Conservation (phyloP, 805 yeast species). For the Candida oleophila region DNA sequence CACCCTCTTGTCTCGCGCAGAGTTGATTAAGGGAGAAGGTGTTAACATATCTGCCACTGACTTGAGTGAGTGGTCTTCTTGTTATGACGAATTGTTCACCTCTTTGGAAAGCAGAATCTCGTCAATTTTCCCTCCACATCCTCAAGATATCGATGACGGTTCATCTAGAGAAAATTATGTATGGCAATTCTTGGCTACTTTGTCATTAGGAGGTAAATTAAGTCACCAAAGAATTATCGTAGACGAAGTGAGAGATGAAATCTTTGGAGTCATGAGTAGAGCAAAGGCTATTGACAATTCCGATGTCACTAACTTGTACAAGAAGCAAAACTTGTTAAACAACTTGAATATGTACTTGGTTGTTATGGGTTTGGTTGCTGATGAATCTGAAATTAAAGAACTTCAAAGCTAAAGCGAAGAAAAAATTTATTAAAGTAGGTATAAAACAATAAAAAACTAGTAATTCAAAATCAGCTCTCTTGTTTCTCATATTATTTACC, state of each 20-base stretch:
- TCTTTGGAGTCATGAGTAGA: constrained; percentile 79
- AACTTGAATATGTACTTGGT: constrained; percentile 90
- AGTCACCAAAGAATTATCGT: constrained; percentile 88
- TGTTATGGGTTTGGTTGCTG: constrained; percentile 94
- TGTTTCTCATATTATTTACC: no score
- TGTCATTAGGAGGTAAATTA: constrained; percentile 86
- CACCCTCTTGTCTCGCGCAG: constrained; percentile 88
- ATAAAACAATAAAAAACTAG: neutral
- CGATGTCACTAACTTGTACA: constrained; percentile 42
- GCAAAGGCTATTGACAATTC: constrained; percentile 64
- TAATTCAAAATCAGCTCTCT: neutral
- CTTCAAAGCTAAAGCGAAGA: constrained; percentile 33
- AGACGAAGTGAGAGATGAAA: constrained; percentile 90
- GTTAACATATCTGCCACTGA: constrained; percentile 50
- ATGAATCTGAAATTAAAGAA: constrained; percentile 84
- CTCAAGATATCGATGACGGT: constrained; percentile 54
- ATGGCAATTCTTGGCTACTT: constrained; percentile 95
- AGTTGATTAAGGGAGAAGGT: constrained; percentile 84
- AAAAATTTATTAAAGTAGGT: neutral
- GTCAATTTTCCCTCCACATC: constrained; percentile 76
- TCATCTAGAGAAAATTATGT: constrained; percentile 60
- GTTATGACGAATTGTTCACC: constrained; percentile 80
- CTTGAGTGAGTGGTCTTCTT: constrained; percentile 68
- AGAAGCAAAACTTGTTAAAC: constrained; percentile 59
- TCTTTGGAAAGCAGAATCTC: constrained; percentile 75